Evolutionary conservation across 163 green algal species (phyloP).

Genomic region (Chlamydomonas reinhardtii): DNA sequence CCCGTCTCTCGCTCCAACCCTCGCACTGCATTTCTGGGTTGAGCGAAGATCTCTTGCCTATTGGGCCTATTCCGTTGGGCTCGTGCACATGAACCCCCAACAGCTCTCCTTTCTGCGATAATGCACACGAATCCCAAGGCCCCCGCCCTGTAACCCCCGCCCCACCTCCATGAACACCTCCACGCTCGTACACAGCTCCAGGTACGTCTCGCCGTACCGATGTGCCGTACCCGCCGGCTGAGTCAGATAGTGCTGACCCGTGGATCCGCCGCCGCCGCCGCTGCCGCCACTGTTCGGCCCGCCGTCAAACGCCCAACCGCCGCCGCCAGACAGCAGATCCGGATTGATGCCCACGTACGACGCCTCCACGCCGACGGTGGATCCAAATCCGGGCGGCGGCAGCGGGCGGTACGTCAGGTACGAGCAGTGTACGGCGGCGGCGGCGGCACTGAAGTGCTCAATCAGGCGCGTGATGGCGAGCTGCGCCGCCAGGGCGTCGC

Average conservation of each 20-base stretch:
- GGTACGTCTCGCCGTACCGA: conserved; percentile 4
- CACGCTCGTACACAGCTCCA: conserved; percentile 18
- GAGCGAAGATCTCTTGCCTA: no score
- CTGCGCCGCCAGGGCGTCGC: neutral
- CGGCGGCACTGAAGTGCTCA: conserved; percentile 23
- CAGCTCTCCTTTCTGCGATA: no score
- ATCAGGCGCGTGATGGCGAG: neutral
- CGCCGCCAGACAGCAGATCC: neutral
- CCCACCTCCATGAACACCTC: conserved; percentile 45
- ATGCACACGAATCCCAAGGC: no score
- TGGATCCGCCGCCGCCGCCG: neutral
- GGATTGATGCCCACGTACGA: neutral
- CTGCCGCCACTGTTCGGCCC: neutral
- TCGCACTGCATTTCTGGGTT: no score
- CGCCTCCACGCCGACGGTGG: no score
- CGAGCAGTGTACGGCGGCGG: conserved; percentile 9
- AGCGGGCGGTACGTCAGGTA: neutral
- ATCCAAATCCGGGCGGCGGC: neutral
- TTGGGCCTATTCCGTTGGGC: no score
- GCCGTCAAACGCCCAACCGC: neutral
- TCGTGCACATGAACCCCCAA: no score
- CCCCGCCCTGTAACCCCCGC: no score
- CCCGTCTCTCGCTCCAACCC: no score
- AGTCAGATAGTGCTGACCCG: no score
- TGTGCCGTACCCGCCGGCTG: neutral